Evolutionary conservation across 768 basidiomycete genomes (phyloP), one percentile per base, ranked within the genome.

Genomic region (Tulasnella sp.): DNA sequence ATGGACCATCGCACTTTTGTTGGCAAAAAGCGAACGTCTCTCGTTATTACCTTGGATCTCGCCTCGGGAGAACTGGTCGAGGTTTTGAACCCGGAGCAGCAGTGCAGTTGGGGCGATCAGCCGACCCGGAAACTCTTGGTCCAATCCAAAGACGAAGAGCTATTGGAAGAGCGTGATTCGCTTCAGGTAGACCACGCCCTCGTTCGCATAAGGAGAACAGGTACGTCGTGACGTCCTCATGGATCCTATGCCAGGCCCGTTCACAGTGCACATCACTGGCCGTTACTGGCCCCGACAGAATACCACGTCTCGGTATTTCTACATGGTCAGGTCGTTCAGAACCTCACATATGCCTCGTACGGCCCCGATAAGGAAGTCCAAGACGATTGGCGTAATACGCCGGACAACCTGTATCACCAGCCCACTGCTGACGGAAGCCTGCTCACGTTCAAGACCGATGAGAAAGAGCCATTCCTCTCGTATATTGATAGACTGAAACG

Each of bases 261-360:
- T 28, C 14, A 0, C 8, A 22, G 64, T 69, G 64, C 64, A 37
- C 64, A 18, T 42, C 41, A 22, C 72, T 9, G 28, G 20, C 24
- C 34, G 16, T 8, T 34, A 54, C n/a, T 54, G 54, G 54, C 54
- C n/a, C 78, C 34, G 4, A 46, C 11, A 95, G 97, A 98, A 84
- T 98, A 98, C 84, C 92, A 94, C 81, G 91, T 99, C 78, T 90
- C 94, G 58, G 96, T 98, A 77, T 91, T 92, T 85, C 90, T 34
- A 85, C 85, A 9, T 85, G 84, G 22, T 84, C 89, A 8, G 90
- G 31, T 79, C 40, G 87, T 91, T 16, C 97, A 98, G 83, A 94
- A 94, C 77, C 89, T 99, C 22, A 92, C 92, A 0, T 98, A 96
- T 86, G 97, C 97, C 0, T 91, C 93, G 0, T 98, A 98, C 85